Evolutionary conservation across 2,329 filamentous ascomycete genomes (phyloP).

Genomic region (Passalora sequoiae): DNA sequence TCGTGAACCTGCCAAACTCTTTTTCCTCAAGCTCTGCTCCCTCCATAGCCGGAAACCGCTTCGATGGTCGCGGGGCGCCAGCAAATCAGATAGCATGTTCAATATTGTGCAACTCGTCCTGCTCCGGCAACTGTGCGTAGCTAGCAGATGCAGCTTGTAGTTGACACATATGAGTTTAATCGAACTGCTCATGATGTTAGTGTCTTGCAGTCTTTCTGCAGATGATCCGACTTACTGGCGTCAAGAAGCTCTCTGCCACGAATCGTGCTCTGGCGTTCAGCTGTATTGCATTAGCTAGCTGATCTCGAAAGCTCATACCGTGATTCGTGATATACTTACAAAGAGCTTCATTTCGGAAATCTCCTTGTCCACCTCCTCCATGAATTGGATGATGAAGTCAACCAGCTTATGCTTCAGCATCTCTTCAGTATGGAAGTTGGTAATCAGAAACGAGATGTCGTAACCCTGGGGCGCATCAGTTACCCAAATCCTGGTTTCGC

Average conservation of each 20-base stretch:
- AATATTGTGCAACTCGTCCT: no score
- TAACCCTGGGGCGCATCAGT: slow-evolving; percentile 62
- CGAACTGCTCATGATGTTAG: no score
- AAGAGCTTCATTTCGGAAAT: slow-evolving; percentile 99
- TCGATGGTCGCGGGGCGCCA: no score
- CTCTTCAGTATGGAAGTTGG: slow-evolving; percentile 96
- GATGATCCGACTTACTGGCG: slow-evolving; percentile 76
- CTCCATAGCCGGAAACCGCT: no score
- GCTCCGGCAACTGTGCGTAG: no score
- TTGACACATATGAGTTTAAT: slow-evolving; percentile 11
- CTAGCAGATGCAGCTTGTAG: no score
- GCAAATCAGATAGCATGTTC: no score
- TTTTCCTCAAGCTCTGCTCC: no score
- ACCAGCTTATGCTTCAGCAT: slow-evolving; percentile 99
- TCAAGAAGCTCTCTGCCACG: slow-evolving; percentile 96
- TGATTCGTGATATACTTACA: slow-evolving; percentile 66
- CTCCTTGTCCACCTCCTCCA: slow-evolving; percentile 99
- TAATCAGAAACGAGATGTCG: slow-evolving; percentile 97
- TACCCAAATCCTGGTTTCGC: neutral
- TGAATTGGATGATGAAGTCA: slow-evolving; percentile 98
- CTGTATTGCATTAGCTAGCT: no score
- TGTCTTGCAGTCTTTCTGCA: no score
- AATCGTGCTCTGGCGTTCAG: slow-evolving; percentile 95
- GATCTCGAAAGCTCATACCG: no score
- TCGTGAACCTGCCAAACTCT: no score